These are phyloP conservation scores for Trichoderma cornu-damae DNA, from an alignment of 2,329 filamentous ascomycete species.

Conservation along the genomic window DNA sequence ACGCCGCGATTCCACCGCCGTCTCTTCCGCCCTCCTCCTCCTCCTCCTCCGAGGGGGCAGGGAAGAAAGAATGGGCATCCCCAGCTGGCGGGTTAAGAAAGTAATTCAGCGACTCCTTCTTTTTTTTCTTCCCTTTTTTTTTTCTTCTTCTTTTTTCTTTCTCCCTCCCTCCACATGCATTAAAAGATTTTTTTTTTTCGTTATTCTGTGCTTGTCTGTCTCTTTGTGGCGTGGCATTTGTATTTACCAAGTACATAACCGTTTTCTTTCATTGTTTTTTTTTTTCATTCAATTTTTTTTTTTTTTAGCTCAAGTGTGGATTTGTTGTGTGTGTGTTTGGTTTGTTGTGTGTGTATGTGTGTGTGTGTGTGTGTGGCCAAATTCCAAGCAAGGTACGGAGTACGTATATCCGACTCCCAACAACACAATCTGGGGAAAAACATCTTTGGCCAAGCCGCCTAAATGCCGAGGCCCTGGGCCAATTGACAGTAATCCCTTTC, in stretches of 20 bases:
- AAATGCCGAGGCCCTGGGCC: slow-evolving; percentile 2
- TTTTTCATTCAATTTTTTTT: neutral
- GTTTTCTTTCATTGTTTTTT: no score
- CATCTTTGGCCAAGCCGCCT: neutral
- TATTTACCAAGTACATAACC: neutral
- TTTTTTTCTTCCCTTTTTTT: neutral
- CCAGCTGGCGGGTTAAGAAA: neutral
- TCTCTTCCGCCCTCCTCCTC: neutral
- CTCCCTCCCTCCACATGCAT: neutral
- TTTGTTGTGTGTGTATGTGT: neutral
- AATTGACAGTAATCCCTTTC: slow-evolving; percentile 3
- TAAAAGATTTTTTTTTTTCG: neutral
- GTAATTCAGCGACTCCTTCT: neutral
- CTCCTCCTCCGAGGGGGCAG: no score
- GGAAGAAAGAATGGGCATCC: neutral
- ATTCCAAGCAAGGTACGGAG: neutral
- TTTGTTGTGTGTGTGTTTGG: no score
- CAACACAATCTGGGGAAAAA: neutral
- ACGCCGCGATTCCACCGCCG: slow-evolving; percentile 4
- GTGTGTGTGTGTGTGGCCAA: neutral
- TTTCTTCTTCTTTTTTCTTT: neutral
- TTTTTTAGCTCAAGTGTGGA: no score
- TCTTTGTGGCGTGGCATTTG: neutral
- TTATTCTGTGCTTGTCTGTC: neutral
- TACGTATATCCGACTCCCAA: neutral